Evolutionary conservation across 1,284 basidiomycete genomes (phyloP), one percentile per base, ranked within the genome.

Genomic region (Somion occarium): DNA sequence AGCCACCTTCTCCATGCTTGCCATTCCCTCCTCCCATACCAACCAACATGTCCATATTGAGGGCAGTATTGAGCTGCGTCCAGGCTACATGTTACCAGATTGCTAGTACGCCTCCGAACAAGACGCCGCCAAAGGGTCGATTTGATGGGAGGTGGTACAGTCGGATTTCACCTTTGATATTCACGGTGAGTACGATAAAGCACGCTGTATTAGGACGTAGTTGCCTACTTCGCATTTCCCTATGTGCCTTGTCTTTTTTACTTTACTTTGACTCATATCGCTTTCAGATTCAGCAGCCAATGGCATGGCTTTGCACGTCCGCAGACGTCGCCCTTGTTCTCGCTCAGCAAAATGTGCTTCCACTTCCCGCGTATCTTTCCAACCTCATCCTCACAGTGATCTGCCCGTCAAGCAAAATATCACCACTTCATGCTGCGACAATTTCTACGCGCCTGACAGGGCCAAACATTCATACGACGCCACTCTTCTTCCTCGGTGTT

Each of bases 21-120:
- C n/a, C n/a, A n/a, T n/a, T n/a, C n/a, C n/a, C 30, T 7, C 30
- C 30, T 34, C 30, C 15, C 39, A 5, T 9, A 22, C 39, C 20
- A 22, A 18, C 39, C 39, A 37, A 11, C 39, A 45, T 50, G 49
- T 30, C 42, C 18, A 26, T 50, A 23, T 13, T 70, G 44, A 72
- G 81, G 18, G 71, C 73, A 20, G 58, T 68, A 24, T 72, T 84
- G 52, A 67, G 78, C 56, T 60, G 69, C 23, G 50, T 74, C 20
- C 80, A 83, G 55, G 78, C 79, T 2, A 49, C 74, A 23, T 71
- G 69, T 60, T 78, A 82, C 59, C 75, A 80, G 43, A 58, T 74
- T 1, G 82, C 80, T 0, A 80, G 72, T 59, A 79, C 78, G 0
- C 79, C 82, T 1, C 82, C 82, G 0, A 82, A 83, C 60, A 78